Conservation (phyloP, 1,284 basidiomycete genomes). For the Heliocybe sulcata region DNA sequence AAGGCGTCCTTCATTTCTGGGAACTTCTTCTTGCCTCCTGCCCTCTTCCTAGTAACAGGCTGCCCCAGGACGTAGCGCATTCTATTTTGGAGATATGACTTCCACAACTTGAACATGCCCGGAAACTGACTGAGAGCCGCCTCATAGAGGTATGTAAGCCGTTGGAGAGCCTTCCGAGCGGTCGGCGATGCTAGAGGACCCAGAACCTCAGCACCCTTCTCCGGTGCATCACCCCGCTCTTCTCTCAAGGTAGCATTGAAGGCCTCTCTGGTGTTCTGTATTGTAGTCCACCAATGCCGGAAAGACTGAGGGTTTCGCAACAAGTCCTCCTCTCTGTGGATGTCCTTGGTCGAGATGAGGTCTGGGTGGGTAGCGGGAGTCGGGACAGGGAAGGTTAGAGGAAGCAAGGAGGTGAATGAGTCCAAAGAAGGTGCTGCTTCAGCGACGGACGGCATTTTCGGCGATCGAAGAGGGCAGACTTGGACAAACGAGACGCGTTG, state of each 20-base stretch:
- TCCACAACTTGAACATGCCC: slow-evolving; percentile 92
- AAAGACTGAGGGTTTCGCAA: slow-evolving; percentile 88
- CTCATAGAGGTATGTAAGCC: slow-evolving; percentile 89
- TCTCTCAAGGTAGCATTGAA: slow-evolving; percentile 50
- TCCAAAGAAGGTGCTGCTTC: slow-evolving; percentile 30
- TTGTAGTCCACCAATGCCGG: slow-evolving; percentile 87
- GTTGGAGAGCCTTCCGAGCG: slow-evolving; percentile 72
- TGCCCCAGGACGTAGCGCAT: slow-evolving; percentile 86
- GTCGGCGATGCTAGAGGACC: slow-evolving; percentile 71
- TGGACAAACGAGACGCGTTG: slow-evolving; percentile 9
- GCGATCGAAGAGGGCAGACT: slow-evolving; percentile 40
- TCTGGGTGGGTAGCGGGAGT: slow-evolving; percentile 72
- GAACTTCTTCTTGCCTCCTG: slow-evolving; percentile 83
- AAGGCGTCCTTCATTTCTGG: slow-evolving; percentile 84
- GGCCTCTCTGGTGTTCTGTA: slow-evolving; percentile 69
- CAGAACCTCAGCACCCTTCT: slow-evolving; percentile 46
- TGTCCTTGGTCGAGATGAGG: slow-evolving; percentile 71
- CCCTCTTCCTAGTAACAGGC: slow-evolving; percentile 59
- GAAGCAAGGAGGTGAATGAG: slow-evolving; percentile 57
- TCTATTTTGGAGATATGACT: slow-evolving; percentile 81
- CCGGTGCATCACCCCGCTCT: slow-evolving; percentile 38
- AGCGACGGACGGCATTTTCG: not conserved
- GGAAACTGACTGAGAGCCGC: slow-evolving; percentile 86
- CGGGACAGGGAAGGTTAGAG: slow-evolving; percentile 81
- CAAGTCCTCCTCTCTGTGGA: slow-evolving; percentile 93